These are phyloP conservation scores for Eucalyptus polybractea DNA, from an alignment of 345 rosid species.

Conservation along the genomic window DNA sequence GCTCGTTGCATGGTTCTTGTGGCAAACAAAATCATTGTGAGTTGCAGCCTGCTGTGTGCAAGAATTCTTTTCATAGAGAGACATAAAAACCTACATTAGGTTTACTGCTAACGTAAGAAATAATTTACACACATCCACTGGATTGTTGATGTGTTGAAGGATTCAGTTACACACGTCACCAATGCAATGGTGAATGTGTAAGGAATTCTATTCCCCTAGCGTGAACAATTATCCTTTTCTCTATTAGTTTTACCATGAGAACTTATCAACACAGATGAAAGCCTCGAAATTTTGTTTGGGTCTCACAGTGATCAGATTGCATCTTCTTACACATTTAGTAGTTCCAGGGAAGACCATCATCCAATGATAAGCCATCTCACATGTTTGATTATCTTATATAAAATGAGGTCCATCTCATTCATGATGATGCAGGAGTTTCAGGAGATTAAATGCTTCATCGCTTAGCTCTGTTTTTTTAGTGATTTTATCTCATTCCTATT, in stretches of 20 bases:
- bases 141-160: background rate
- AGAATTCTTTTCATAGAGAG: background rate
- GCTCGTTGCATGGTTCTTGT: background rate
- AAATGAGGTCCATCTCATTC: background rate
- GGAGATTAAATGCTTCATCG: background rate
- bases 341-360: background rate
- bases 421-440: background rate
- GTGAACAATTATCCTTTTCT: background rate
- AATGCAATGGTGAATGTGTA: background rate
- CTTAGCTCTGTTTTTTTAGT: background rate
- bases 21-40: background rate
- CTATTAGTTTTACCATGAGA: background rate
- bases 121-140: background rate
- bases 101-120: background rate
- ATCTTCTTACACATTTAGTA: background rate
- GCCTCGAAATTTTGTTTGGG: background rate
- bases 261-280: background rate
- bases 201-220: background rate
- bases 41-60: background rate
- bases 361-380: background rate
- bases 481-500: background rate
- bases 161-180: background rate
- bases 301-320: background rate
- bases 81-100: background rate
- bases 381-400: background rate